phyloP scores from a whole-genome alignment of 2,329 filamentous ascomycete genomes.

The Biscogniauxia sp. region DNA sequence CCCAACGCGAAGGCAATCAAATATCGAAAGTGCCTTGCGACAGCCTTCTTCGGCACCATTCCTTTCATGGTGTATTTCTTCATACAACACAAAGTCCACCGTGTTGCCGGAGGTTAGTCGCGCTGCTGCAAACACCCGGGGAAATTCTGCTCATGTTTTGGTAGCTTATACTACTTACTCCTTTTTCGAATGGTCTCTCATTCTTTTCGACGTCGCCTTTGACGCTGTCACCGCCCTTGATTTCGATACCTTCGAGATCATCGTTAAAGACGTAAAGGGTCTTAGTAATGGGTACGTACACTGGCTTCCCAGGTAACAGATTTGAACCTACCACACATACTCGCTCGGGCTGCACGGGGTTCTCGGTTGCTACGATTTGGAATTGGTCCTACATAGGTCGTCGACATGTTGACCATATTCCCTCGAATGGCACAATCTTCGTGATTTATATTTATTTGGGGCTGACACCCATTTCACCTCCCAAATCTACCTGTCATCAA shows the following conservation, averaged over 20 bases:
- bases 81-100: slow-evolving; percentile 97
- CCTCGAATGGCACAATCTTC: neutral
- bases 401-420: neutral
- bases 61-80: slow-evolving; percentile 94
- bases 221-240: slow-evolving; percentile 92
- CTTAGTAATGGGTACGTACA: slow-evolving; percentile 97
- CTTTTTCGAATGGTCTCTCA: slow-evolving; percentile 96
- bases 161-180: slow-evolving; percentile 94
- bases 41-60: slow-evolving; percentile 85
- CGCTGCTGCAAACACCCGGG: neutral
- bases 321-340: slow-evolving; percentile 31
- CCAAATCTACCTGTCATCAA: neutral
- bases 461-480: neutral
- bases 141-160: slow-evolving; percentile 10
- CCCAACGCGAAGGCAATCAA: slow-evolving; percentile 78
- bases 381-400: neutral
- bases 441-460: neutral
- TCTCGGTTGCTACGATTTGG: slow-evolving; percentile 2
- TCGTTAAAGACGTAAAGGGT: slow-evolving; percentile 85
- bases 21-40: slow-evolving; percentile 82
- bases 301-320: slow-evolving; percentile 81
- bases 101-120: slow-evolving; percentile 79
- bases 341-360: slow-evolving; percentile 25
- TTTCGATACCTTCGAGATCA: slow-evolving; percentile 83
- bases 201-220: slow-evolving; percentile 93